Percentiles rank a stretch among this genome's conserved stretches.
Evolutionary conservation across 805 yeast genomes (phyloP).

Genomic region (Candida xiaguanensis): DNA sequence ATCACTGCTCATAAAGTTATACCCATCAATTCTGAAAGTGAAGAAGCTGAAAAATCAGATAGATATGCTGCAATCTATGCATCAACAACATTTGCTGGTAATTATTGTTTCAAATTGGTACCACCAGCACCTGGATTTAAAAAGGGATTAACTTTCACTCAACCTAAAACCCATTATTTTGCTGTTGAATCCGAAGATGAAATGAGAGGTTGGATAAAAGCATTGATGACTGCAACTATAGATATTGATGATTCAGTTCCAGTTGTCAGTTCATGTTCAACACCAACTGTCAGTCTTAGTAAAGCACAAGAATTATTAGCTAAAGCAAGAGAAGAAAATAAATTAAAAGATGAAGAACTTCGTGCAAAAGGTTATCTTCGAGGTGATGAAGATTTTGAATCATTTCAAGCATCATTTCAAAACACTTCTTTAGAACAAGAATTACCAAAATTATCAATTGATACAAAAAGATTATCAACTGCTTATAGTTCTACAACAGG

Average conservation of each 20-base stretch:
- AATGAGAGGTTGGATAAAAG: conserved; percentile 93
- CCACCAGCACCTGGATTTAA: conserved; percentile 98
- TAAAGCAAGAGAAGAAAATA: conserved; percentile 75
- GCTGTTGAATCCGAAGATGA: conserved; percentile 91
- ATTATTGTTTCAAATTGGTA: conserved; percentile 83
- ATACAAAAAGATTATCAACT: conserved; percentile 3
- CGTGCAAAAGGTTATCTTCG: conserved; percentile 39
- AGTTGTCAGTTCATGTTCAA: conserved; percentile 84
- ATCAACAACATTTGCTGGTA: conserved; percentile 90
- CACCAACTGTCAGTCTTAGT: conserved; percentile 89
- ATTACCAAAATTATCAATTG: conserved; percentile 8
- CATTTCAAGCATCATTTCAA: conserved; percentile 5
- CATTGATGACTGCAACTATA: conserved; percentile 91
- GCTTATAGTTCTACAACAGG: conserved; percentile 14
- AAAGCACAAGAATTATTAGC: conserved; percentile 84
- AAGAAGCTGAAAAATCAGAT: conserved; percentile 53
- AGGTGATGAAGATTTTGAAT: conserved; percentile 18
- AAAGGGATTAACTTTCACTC: conserved; percentile 93
- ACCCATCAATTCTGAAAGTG: conserved; percentile 49
- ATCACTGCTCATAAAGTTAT: conserved; percentile 91
- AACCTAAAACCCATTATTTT: conserved; percentile 92
- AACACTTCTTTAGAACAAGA: background rate
- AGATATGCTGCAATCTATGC: conserved; percentile 83
- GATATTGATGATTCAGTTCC: conserved; percentile 93
- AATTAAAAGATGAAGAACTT: conserved; percentile 48